Base-by-base conservation (phyloP, 768 basidiomycete species). In the Astraeus odoratus region DNA sequence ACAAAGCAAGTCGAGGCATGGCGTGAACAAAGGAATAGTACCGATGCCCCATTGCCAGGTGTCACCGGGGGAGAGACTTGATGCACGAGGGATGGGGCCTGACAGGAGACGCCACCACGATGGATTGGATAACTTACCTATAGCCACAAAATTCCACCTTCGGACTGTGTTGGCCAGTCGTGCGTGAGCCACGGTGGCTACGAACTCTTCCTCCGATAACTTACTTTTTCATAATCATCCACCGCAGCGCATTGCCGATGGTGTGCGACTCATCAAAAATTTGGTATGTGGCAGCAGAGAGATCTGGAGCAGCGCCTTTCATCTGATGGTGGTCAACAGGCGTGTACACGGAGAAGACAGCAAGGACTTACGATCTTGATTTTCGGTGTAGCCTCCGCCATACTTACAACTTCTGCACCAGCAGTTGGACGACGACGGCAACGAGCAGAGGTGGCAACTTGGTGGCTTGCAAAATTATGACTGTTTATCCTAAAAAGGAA, bases 201-300 rank as follows among this genome's bases (percentile, higher is more conserved):
- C 10, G 39, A 39, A 24, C 3, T 13, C 7, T 44, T 39, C 39
- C 49, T 22, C 42, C 16, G 16, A 26, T 26, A 12, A 57, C 83
- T 44, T 54, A 98, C 96, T 99, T 95, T 71, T 97, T 96, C 95
- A 98, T 98, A 47, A 98, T 62, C 85, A 98, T 98, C 93, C 93
- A 99, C 27, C 95, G 70, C 30, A 98, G 72, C 0, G 91, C 77
- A 55, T 99, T 99, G 5, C 96, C 96, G 22, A 98, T 79, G 1
- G 95, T 98, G 65, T 99, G 95, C 1, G 90, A 84, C 69, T 99
- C 96, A 58, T 97, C 84, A 59, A 83, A 73, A 37, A 98, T 84
- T 60, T 87, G 88, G 68, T 83, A 99, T 1, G 95, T 97, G 5
- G 87, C 93, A 5, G 87, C 80, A 15, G 89, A 87, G 52, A 93